These are phyloP conservation scores for Garcia nutans DNA, from an alignment of 345 rosid species.

Conservation along the genomic window DNA sequence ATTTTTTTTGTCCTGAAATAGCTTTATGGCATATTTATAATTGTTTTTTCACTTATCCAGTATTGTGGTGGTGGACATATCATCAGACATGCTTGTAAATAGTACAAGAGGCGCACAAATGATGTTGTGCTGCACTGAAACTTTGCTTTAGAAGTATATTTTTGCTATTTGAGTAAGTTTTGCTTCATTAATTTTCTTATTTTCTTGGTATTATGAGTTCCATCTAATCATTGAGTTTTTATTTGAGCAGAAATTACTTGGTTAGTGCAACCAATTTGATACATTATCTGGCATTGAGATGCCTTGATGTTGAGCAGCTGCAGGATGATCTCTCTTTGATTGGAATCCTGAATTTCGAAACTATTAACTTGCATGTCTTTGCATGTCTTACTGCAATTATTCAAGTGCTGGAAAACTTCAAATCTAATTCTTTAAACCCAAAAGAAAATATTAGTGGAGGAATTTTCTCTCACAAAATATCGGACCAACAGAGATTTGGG, in stretches of 20 bases:
- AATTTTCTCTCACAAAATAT: constrained; percentile 19
- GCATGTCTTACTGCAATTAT: constrained; percentile 45
- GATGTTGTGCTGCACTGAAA: not conserved
- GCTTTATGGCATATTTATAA: not conserved
- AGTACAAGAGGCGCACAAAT: not conserved
- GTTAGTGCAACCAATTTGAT: constrained; percentile 56
- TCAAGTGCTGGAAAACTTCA: constrained; percentile 37
- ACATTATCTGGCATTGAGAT: constrained; percentile 57
- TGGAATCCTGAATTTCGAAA: constrained; percentile 49
- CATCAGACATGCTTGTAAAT: not conserved
- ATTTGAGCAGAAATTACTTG: constrained; percentile 43
- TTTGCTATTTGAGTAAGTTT: not conserved
- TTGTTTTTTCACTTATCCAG: not conserved
- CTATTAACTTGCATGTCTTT: constrained; percentile 44
- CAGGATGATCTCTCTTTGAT: constrained; percentile 43
- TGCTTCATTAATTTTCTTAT: not conserved
- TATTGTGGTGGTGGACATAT: not conserved
- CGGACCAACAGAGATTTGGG: constrained; percentile 25
- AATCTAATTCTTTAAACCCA: constrained; percentile 19
- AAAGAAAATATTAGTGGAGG: constrained; percentile 13
- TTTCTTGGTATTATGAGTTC: constrained; percentile 1
- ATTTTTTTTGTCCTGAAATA: too few species aligned
- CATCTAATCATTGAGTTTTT: constrained; percentile 8
- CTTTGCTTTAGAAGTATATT: not conserved
- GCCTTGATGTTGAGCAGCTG: constrained; percentile 47